A percentile compares a stretch with the other conserved stretches of the same genome.
phyloP scores from a whole-genome alignment of 192 early-diverging fungal genomes.

The Podila minutissima region DNA sequence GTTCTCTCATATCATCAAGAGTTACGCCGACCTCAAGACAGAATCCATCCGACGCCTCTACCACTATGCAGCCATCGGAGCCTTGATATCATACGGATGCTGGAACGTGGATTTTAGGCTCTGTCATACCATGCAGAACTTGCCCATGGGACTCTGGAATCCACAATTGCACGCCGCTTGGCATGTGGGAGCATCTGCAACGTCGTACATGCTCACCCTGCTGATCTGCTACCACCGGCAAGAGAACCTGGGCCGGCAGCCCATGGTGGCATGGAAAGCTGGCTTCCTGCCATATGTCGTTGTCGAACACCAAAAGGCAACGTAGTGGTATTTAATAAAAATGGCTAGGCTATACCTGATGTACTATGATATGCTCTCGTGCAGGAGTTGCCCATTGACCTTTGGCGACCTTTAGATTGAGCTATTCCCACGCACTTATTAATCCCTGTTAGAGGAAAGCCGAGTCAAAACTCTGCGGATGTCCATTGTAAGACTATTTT shows the following conservation, averaged over 20 bases:
- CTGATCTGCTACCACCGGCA: conserved; percentile 31
- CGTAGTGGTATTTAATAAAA: not conserved
- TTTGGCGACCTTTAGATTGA: no score
- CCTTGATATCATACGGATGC: conserved; percentile 14
- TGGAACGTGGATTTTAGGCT: conserved; percentile 45
- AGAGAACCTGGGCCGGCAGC: conserved; percentile 27
- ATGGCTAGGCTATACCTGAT: no score
- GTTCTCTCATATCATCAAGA: conserved; percentile 35
- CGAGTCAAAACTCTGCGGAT: no score
- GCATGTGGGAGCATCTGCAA: conserved; percentile 32
- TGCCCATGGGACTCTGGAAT: conserved; percentile 33
- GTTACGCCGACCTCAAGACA: conserved; percentile 19
- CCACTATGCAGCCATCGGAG: not conserved
- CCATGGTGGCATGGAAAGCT: conserved; percentile 28
- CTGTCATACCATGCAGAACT: conserved; percentile 31
- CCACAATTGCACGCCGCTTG: conserved; percentile 41
- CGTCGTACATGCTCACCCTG: conserved; percentile 28
- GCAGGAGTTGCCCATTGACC: no score
- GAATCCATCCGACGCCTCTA: conserved; percentile 11
- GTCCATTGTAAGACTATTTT: no score
- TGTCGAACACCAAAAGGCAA: conserved; percentile 12
- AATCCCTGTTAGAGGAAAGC: no score
- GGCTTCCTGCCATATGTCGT: conserved; percentile 29
- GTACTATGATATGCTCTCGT: no score
- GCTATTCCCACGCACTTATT: no score